Base-by-base conservation (phyloP, 768 basidiomycete genomes). In the Tephrocybe sp. region DNA sequence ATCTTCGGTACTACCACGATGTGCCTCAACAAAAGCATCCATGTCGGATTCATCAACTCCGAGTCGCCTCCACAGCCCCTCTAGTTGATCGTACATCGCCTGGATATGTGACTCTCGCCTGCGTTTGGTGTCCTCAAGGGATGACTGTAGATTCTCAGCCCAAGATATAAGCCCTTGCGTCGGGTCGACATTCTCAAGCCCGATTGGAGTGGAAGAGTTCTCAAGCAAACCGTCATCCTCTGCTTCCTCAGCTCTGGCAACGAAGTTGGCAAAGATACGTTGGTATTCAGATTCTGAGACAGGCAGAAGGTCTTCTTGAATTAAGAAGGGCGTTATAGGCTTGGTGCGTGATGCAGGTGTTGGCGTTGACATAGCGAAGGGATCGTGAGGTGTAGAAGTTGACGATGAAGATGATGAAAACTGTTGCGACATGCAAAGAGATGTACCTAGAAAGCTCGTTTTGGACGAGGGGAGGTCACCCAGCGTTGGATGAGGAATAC, bases 41-140 rank as follows among this genome's bases (percentile, higher is more conserved):
- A 94, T 93, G 39, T 86, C 87, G 0, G 68, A 70, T 42, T 94
- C 90, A 0, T 78, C 66, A 4, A 96, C 84, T 12, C 92, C 94
- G 52, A 98, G 76, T 50, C 94, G 73, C 52, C 78, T 79, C 96
- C 96, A 99, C 3, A 98, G 78, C 0, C 84, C 84, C 65, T 96
- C 95, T 1, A 99, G 78, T 56, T 93, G 85, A 66, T 98, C 93
- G 62, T 94, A 99, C 76, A 98, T 87, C 0, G 85, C 79, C 65
- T 99, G 96, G 25, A 99, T 98, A 57, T 86, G 84, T 1, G 80
- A 71, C 61, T 96, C 93, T 11, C 94, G 79, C 25, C 79, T 72
- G 32, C 79, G 77, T 68, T 93, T 93, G 45, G 84, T 74, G 12
- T 88, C 85, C 52, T 86, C 84, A 49, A 97, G 77, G 45, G 83